A percentile compares a stretch with the other conserved stretches of the same genome.
These are phyloP conservation scores for Talaromyces proteolyticus DNA, from an alignment of 495 filamentous ascomycete genomes.

Conservation along the genomic window DNA sequence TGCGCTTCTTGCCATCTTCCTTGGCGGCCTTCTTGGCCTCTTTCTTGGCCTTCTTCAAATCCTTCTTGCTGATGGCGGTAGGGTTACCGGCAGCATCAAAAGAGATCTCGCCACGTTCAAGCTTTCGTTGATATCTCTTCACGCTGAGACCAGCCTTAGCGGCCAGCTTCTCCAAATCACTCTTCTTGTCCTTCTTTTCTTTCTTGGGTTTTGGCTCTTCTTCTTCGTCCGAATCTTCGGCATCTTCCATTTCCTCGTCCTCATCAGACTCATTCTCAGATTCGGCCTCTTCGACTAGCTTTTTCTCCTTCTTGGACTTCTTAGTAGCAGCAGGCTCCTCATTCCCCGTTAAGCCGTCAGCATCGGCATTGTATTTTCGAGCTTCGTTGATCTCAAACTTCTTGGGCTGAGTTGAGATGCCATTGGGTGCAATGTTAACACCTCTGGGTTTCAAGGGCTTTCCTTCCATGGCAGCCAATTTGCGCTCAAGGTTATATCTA, in stretches of 20 bases:
- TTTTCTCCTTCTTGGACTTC: constrained; percentile 45
- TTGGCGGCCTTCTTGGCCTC: constrained; percentile 50
- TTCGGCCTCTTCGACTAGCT: constrained; percentile 42
- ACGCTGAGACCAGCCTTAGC: constrained; percentile 58
- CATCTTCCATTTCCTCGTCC: constrained; percentile 53
- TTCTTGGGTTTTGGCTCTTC: constrained; percentile 29
- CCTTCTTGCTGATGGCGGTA: constrained; percentile 64
- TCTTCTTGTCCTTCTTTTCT: constrained; percentile 42
- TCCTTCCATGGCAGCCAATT: constrained; percentile 80
- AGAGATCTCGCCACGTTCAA: constrained; percentile 60
- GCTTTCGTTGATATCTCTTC: constrained; percentile 67
- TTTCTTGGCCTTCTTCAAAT: constrained; percentile 70
- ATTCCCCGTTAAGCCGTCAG: constrained; percentile 74
- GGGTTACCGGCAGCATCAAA: constrained; percentile 54
- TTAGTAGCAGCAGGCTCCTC: constrained; percentile 46
- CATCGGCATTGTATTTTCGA: constrained; percentile 94
- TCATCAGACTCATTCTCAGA: constrained; percentile 17
- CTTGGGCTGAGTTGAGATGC: constrained; percentile 47
- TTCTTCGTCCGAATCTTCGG: constrained; percentile 24
- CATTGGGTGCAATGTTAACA: constrained; percentile 69
- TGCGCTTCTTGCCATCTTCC: constrained; percentile 50
- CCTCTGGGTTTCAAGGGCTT: constrained; percentile 78
- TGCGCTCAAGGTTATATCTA: constrained; percentile 76
- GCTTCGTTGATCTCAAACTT: constrained; percentile 93
- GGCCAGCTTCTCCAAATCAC: constrained; percentile 49